Evolutionary conservation across 1,284 basidiomycete genomes (phyloP), one percentile per base, ranked within the genome.

Genomic region (Ustilago xerochloae): DNA sequence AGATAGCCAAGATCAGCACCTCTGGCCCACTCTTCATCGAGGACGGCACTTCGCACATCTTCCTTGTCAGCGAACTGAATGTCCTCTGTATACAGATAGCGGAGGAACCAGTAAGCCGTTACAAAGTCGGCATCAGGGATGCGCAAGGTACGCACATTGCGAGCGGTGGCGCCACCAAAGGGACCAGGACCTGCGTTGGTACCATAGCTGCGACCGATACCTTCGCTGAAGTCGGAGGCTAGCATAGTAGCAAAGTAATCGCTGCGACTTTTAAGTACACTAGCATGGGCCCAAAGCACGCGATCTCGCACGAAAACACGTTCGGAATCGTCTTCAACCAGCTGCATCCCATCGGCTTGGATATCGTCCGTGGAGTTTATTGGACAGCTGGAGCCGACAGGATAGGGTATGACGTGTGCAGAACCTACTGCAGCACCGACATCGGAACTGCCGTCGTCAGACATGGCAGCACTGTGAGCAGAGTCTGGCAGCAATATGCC

Each of bases 161-260:
- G 69, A 36, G 29, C 69, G 33, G n/a, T 18, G 8, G 18, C 2
- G 28, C 10, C 6, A 13, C 33, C 33, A 51, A 36, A 29, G 8
- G 22, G n/a, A 6, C 28, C 58, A 28, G 41, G 10, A 22, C 38
- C 47, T n/a, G 54, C 58, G 20, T 54, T 57, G 32, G 48, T 15
- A 24, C 59, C 50, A n/a, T 61, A 70, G 33, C 6, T 53, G 22
- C 50, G 60, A 36, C 53, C 46, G 57, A 67, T 54, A 18, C 79
- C 79, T 43, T 84, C 82, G 52, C 74, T 68, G 33, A 84, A 93
- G 0, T 89, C 88, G 0, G 91, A 91, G 29, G 88, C 86, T 20
- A 94, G 87, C 89, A 93, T 91, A 1, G 90, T 91, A 2, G 89
- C 87, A 79, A 93, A 93, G 78, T 93, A 93, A 53, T 93, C 91